phyloP scores from a whole-genome alignment of 2,329 filamentous ascomycete species.

The Xylaria sp. region DNA sequence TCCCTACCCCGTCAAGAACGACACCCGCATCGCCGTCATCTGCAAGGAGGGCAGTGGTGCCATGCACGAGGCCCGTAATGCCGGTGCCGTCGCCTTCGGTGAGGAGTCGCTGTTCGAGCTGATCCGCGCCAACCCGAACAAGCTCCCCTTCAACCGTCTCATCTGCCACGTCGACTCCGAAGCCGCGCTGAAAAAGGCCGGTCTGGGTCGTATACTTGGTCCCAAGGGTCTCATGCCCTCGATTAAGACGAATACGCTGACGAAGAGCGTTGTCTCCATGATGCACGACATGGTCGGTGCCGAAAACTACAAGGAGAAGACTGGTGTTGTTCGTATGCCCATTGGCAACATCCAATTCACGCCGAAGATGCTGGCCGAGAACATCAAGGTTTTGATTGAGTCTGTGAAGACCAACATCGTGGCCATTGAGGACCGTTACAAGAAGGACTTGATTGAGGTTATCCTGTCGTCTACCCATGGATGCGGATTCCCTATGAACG shows the following conservation, averaged over 20 bases:
- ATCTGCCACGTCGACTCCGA: conserved; percentile 79
- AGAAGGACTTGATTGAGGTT: conserved; percentile 67
- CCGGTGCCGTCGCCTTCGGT: conserved; percentile 78
- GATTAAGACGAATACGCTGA: conserved; percentile 80
- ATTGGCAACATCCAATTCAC: conserved; percentile 87
- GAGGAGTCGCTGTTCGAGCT: conserved; percentile 80
- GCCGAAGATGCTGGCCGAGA: conserved; percentile 77
- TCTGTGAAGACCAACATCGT: conserved; percentile 73
- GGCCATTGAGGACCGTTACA: conserved; percentile 55
- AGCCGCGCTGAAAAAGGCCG: conserved; percentile 73
- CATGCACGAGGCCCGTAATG: conserved; percentile 66
- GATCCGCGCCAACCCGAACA: conserved; percentile 61
- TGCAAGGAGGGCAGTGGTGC: conserved; percentile 74
- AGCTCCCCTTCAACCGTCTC: conserved; percentile 81
- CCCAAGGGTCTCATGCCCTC: conserved; percentile 91
- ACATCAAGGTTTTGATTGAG: conserved; percentile 72
- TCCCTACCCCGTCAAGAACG: conserved; percentile 83
- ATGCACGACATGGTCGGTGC: conserved; percentile 80
- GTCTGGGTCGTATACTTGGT: conserved; percentile 74
- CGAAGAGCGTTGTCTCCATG: conserved; percentile 67
- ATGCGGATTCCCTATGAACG: conserved; percentile 81
- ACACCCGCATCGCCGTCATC: conserved; percentile 84
- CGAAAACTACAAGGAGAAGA: conserved; percentile 78
- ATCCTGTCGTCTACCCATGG: conserved; percentile 84
- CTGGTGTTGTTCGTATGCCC: conserved; percentile 81